Conservation (phyloP, 2,329 filamentous ascomycete species). For the Falciphora oryzae region DNA sequence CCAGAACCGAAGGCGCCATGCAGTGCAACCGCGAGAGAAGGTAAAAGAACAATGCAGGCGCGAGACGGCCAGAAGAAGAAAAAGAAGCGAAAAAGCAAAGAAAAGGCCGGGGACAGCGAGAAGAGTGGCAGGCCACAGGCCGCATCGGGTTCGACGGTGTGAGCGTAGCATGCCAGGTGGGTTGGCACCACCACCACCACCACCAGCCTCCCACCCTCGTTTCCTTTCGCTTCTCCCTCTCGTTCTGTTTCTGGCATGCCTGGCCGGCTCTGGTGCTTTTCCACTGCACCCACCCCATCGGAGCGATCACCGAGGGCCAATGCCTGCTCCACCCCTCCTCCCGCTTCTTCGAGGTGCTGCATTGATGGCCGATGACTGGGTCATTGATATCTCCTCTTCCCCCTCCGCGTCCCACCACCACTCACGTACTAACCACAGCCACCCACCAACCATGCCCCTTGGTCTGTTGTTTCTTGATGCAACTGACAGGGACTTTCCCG, state of each 20-base stretch:
- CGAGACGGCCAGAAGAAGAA: neutral
- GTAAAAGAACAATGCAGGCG: neutral
- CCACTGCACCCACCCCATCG: neutral
- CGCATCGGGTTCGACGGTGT: neutral
- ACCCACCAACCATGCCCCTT: neutral
- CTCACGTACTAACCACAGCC: neutral
- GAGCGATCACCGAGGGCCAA: neutral
- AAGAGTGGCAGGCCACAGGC: neutral
- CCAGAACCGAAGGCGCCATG: neutral
- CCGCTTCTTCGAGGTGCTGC: no score
- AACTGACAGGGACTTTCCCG: neutral
- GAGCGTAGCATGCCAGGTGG: neutral
- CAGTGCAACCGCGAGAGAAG: neutral
- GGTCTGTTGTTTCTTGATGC: neutral
- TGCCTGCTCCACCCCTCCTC: neutral
- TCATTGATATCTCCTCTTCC: neutral
- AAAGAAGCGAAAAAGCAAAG: neutral
- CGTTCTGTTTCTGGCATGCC: neutral
- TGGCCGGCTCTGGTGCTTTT: neutral
- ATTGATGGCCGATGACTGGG: neutral
- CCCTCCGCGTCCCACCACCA: neutral
- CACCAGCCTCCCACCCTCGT: no score
- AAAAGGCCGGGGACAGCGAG: neutral
- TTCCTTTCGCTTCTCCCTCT: neutral
- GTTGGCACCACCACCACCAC: neutral